Evolutionary conservation across 2,329 filamentous ascomycete genomes (phyloP).

Genomic region (Penicillium sp.): DNA sequence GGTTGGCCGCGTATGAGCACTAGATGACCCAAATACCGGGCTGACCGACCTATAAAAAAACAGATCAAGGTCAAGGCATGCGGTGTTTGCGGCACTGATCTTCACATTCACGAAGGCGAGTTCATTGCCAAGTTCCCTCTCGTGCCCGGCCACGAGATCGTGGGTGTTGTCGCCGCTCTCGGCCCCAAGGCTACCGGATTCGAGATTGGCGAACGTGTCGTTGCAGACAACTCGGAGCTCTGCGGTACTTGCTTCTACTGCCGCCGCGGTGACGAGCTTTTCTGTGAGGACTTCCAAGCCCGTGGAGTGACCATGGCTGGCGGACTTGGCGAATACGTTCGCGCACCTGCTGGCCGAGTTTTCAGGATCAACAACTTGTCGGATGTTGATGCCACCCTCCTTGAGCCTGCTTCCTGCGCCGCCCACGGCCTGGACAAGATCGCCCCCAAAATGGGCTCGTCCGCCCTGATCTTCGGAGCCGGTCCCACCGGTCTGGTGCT

Average conservation of each 20-base stretch:
- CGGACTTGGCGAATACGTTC: slow-evolving; percentile 71
- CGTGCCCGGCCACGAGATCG: slow-evolving; percentile 69
- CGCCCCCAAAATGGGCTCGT: slow-evolving; percentile 63
- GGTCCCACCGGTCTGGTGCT: slow-evolving; percentile 69
- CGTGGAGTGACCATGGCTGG: slow-evolving; percentile 63
- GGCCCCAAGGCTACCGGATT: slow-evolving; percentile 62
- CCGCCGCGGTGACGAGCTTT: slow-evolving; percentile 64
- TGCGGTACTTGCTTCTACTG: slow-evolving; percentile 75
- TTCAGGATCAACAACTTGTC: slow-evolving; percentile 69
- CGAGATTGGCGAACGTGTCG: slow-evolving; percentile 63
- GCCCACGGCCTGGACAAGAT: slow-evolving; percentile 71
- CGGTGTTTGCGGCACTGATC: slow-evolving; percentile 62
- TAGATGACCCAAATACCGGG: neutral
- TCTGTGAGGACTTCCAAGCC: slow-evolving; percentile 69
- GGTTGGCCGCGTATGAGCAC: neutral
- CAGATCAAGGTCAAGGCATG: slow-evolving; percentile 64
- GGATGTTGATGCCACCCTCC: slow-evolving; percentile 68
- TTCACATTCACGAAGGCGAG: slow-evolving; percentile 64
- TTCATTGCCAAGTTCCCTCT: slow-evolving; percentile 65
- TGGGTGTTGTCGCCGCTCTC: slow-evolving; percentile 64
- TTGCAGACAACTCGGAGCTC: slow-evolving; percentile 58
- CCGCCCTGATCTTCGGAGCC: slow-evolving; percentile 69
- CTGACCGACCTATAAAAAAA: neutral
- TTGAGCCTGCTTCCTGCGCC: slow-evolving; percentile 72
- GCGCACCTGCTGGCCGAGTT: slow-evolving; percentile 59